Base-by-base conservation (phyloP, 1,284 basidiomycete genomes). In the Cutaneotrichosporon sp. region DNA sequence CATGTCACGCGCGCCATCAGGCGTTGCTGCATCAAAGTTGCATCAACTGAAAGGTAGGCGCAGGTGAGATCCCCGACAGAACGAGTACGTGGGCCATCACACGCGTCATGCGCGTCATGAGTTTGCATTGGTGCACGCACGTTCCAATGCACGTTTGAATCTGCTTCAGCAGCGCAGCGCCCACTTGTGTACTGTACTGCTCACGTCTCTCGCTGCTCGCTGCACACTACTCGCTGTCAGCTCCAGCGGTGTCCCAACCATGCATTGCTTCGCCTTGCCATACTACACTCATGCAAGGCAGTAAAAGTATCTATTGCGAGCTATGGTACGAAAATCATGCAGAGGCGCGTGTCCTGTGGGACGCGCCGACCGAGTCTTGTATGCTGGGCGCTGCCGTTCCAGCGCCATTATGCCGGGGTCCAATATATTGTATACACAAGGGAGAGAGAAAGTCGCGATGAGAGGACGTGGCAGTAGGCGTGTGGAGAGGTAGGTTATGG, bases 401-500 rank as follows among this genome's bases (percentile, higher is more conserved):
- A 53, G 51, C 51, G 51, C 51, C 11, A 53, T 53, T 53, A 53
- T 53, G 51, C 51, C 51, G 34, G 38, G 21, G 55, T 56, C 36
- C 55, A 38, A 36, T 56, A 42, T 57, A 42, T 5, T 57, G 40
- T 57, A 57, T 42, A 57, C 56, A 57, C 26, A 34, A 34, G 5
- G 51, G 51, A 16, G 26, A 30, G 49, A 50, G 49, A 50, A 16
- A 30, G 51, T 31, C 18, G 51, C 18, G 31, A 16, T 30, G 18
- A 53, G 26, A 16, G 31, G 51, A 53, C 16, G 42, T 46, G 42
- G 18, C 42, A 46, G 51, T 7, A 31, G 51, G 18, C 30, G 31
- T 42, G 56, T 56, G 21, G 22, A 30, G 22, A 22, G n/a, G 26
- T 42, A 26, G 38, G 13, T 5, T 42, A 30, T 46, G 55, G 13